Base-by-base conservation (phyloP, 192 early-diverging fungal species). In the Coemansia sp. region DNA sequence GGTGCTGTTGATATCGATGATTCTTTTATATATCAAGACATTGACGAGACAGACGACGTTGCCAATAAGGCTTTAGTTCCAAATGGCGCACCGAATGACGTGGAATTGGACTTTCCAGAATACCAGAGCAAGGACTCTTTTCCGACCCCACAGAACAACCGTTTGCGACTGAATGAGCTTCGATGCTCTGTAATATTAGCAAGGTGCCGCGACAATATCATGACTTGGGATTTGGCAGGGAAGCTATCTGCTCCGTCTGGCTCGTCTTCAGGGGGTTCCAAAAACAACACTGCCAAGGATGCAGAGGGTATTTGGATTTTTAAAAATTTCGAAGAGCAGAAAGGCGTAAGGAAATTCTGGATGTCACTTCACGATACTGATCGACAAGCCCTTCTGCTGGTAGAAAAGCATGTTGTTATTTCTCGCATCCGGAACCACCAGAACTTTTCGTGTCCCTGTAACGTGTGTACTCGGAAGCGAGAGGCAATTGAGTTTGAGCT, bases 401-500 rank as follows among this genome's bases (percentile, higher is more conserved):
- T 75, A 1, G 81, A 78, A n/a, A 77, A 78, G 69, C 65, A 69
- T 21, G 67, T 75, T 46, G 76, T 83, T 3, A 36, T 69, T 48
- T 63, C 72, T 15, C 73, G 76, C 16, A 76, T 83, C 10, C 76
- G 70, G 15, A 69, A 83, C 45, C 81, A 83, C 61, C 76, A 78
- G 62, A 77, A 78, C 58, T 77, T 78, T 65, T 74, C 76, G 11
- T 83, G 81, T 61, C 71, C 41, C 51, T 83, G 81, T 64, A 78
- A 69, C 65, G 64, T 68, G 49, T 83, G 81, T 48, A 70, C 81
- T 22, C 76, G 81, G 47, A 77, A 78, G 65, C 76, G 76, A 15
- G 67, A 77, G 51, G 76, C 76, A 8, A 83, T 83, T 13, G 81
- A 77, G 63, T 54, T 54, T 41, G 81, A 83, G 73, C 72, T 83